Percentiles rank a stretch among this genome's conserved stretches.
phyloP scores from a whole-genome alignment of 108 stramenopile genomes.

The Skeletonema potamos region DNA sequence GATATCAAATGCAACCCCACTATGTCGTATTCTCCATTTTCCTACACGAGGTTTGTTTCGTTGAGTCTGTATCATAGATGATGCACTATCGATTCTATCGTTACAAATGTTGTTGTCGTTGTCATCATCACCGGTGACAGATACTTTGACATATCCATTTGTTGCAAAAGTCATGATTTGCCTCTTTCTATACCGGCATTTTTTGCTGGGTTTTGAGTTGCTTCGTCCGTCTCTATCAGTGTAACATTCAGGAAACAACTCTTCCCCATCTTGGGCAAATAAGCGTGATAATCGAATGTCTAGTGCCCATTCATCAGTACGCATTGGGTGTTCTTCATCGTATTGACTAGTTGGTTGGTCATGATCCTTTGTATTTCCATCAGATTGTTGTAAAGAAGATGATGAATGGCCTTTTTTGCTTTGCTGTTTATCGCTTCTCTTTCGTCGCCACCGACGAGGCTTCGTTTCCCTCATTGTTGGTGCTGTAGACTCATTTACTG shows the following conservation, averaged over 20 bases:
- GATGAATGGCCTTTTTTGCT: background rate
- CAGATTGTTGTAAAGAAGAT: background rate
- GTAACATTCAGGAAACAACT: slow-evolving; percentile 14
- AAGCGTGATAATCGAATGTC: slow-evolving; percentile 36
- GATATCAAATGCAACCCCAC: slow-evolving; percentile 51
- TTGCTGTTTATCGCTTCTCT: background rate
- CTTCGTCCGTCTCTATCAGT: background rate
- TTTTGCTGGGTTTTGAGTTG: background rate
- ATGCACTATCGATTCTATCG: background rate
- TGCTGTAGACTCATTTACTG: background rate
- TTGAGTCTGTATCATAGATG: background rate
- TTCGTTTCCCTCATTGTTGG: background rate
- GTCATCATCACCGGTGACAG: slow-evolving; percentile 12
- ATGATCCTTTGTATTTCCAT: background rate
- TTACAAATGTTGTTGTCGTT: background rate
- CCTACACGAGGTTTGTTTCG: slow-evolving; percentile 33
- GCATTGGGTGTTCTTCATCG: slow-evolving; percentile 46
- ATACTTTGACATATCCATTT: slow-evolving; percentile 49
- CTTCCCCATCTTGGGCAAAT: slow-evolving; percentile 15
- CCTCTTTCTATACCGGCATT: slow-evolving; percentile 11
- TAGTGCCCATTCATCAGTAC: slow-evolving; percentile 53
- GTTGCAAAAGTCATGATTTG: slow-evolving; percentile 47
- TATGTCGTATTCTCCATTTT: slow-evolving; percentile 56
- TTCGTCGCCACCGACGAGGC: background rate
- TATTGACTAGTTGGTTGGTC: background rate